phyloP scores from a whole-genome alignment of 164 flowering plant genomes.

The Tinospora cordifolia region DNA sequence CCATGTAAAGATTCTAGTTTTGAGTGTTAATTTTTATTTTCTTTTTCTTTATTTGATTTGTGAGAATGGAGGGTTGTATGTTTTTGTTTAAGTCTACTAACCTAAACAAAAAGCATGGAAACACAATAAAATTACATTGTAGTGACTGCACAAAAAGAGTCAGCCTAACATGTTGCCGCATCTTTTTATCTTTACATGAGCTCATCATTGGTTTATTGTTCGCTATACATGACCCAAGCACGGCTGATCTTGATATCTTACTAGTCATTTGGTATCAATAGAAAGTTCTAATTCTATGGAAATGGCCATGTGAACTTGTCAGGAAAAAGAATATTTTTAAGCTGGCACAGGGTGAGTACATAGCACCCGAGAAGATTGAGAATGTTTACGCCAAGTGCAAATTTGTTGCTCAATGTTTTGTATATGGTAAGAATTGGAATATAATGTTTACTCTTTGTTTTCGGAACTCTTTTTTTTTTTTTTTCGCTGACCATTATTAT shows the following conservation, averaged over 20 bases:
- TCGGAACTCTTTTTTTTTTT: neutral
- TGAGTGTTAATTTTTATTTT: too few relatives aligned
- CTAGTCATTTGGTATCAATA: neutral
- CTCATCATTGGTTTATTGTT: neutral
- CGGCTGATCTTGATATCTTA: neutral
- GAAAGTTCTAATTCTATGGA: neutral
- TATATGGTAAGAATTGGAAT: constrained; percentile 59
- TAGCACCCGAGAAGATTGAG: constrained; percentile 95
- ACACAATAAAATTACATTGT: too few relatives aligned
- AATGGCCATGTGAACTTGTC: constrained; percentile 14
- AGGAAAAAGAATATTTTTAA: constrained; percentile 97
- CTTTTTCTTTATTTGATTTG: too few relatives aligned
- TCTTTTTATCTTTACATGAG: neutral
- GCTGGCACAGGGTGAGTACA: constrained; percentile 96
- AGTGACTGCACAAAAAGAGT: too few relatives aligned
- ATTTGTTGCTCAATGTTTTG: constrained; percentile 76
- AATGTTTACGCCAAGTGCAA: constrained; percentile 92
- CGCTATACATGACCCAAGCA: neutral
- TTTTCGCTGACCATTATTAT: constrained; percentile 16
- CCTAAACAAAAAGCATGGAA: too few relatives aligned
- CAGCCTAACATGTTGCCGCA: too few relatives aligned
- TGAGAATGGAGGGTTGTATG: too few relatives aligned
- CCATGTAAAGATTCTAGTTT: too few relatives aligned
- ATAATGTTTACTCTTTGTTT: neutral
- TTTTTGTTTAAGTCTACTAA: too few relatives aligned